Percentiles rank a stretch among this genome's conserved stretches.
Conservation (phyloP, 2,329 filamentous ascomycete species). For the Trichoderma sp. region DNA sequence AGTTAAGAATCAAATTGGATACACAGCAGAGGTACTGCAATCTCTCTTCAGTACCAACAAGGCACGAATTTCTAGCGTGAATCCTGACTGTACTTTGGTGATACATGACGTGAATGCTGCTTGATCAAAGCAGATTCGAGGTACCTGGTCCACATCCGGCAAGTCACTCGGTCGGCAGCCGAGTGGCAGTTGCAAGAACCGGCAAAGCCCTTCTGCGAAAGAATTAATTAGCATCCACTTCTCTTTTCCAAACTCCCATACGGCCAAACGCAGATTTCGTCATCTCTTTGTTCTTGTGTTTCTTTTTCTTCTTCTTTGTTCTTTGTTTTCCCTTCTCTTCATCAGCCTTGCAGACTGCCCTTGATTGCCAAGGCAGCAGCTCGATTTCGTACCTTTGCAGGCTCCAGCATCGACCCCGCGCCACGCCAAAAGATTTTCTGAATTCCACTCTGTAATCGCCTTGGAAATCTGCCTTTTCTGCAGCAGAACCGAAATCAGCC, state of each 20-base stretch:
- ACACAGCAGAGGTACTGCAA: too few species aligned
- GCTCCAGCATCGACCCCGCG: slow-evolving; percentile 13
- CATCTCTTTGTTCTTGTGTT: not conserved
- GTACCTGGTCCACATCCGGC: not conserved
- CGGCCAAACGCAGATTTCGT: not conserved
- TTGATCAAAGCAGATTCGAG: not conserved
- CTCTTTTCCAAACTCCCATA: not conserved
- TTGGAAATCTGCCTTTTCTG: not conserved
- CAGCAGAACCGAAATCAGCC: not conserved
- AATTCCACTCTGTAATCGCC: slow-evolving; percentile 1
- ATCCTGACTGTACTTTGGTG: not conserved
- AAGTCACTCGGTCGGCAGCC: not conserved
- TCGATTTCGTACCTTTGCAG: not conserved
- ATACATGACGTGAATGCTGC: not conserved
- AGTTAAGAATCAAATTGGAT: not conserved
- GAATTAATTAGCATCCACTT: not conserved
- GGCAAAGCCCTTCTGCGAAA: not conserved
- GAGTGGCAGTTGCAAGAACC: not conserved
- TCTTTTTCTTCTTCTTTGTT: not conserved
- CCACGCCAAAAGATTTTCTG: slow-evolving; percentile 20
- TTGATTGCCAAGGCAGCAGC: slow-evolving; percentile 9
- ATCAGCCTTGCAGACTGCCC: not conserved
- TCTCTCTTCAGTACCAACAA: too few species aligned
- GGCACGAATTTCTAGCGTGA: not conserved
- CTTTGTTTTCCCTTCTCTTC: not conserved